These are phyloP conservation scores for Fusarium robinianum DNA, from an alignment of 2,329 filamentous ascomycete species.

Conservation along the genomic window DNA sequence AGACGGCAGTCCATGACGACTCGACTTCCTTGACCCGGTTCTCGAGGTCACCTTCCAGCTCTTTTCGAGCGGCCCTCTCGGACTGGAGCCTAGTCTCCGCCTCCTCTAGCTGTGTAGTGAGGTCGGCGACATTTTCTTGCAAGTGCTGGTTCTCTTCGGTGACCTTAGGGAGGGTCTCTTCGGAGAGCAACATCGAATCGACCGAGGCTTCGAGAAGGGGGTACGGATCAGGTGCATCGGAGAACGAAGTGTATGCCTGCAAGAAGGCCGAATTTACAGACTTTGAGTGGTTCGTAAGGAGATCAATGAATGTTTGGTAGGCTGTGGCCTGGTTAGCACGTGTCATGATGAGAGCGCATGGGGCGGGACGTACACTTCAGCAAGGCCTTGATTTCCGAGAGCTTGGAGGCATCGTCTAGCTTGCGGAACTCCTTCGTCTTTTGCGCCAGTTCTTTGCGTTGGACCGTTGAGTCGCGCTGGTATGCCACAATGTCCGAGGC, in stretches of 20 bases:
- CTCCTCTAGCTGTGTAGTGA: slow-evolving; percentile 82
- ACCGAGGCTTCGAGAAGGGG: slow-evolving; percentile 95
- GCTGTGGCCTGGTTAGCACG: slow-evolving; percentile 54
- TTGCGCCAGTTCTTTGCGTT: slow-evolving; percentile 96
- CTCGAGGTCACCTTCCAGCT: slow-evolving; percentile 78
- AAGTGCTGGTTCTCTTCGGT: slow-evolving; percentile 86
- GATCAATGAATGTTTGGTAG: slow-evolving; percentile 96
- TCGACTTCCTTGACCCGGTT: slow-evolving; percentile 86
- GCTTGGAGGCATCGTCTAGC: slow-evolving; percentile 83
- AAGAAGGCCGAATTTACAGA: slow-evolving; percentile 91
- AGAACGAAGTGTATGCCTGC: slow-evolving; percentile 88
- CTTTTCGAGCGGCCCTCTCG: slow-evolving; percentile 73
- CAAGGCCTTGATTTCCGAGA: slow-evolving; percentile 85
- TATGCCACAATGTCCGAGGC: slow-evolving; percentile 94
- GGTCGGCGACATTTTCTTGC: slow-evolving; percentile 74
- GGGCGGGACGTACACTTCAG: slow-evolving; percentile 68
- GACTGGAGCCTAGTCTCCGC: slow-evolving; percentile 79
- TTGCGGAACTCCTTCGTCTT: slow-evolving; percentile 99
- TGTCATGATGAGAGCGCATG: not conserved
- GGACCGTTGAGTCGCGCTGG: slow-evolving; percentile 92
- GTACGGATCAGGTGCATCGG: slow-evolving; percentile 95
- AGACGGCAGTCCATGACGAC: slow-evolving; percentile 82
- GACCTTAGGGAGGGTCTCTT: slow-evolving; percentile 89
- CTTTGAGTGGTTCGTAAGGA: slow-evolving; percentile 95
- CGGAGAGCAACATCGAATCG: slow-evolving; percentile 87